Base-by-base conservation (phyloP, 306 rosid species). In the Trifolium pratense region DNA sequence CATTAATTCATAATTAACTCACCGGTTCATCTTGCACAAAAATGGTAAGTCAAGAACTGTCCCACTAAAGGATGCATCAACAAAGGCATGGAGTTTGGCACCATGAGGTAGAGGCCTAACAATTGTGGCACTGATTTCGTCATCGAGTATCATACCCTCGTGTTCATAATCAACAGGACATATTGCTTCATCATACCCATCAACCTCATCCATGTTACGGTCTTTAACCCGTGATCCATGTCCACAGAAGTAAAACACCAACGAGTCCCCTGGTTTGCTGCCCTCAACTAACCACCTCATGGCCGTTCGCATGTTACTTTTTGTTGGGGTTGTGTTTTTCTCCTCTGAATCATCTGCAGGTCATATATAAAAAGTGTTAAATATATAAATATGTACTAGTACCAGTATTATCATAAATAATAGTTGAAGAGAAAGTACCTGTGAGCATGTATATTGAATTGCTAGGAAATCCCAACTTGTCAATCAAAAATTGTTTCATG, bases 221-320 rank as follows among this genome's bases (percentile, higher is more conserved):
- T 87, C 89, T 8, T 2, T 70, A 75, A 67, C 74, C 56, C 56
- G 62, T 9, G 84, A 68, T 69, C 86, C 92, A 20, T 89, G 96
- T 40, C 96, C 96, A 9, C 89, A 87, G 83, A 34, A 87, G 79
- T 87, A 66, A 75, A 89, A 87, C 51, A 87, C 87, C 75, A 89
- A 45, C 0, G 96, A 89, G 78, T 87, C 90, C 36, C 92, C 89
- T 23, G 83, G 36, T 64, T 66, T 73, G 78, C 85, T 69, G 17
- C 87, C 92, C 21, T 84, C 78, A 3, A 86, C 84, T 76, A 89
- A 78, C 95, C 91, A 89, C 72, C 68, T 65, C 80, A 89, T 39
- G 7, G 91, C 87, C 75, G 26, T 78, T 63, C 39, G 65, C 34
- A 89, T 89, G 82, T 89, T 89, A 45, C 78, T 32, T 21, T 66